Conservation (phyloP, 2,329 filamentous ascomycete genomes). For the Trichoderma citrinoviride region DNA sequence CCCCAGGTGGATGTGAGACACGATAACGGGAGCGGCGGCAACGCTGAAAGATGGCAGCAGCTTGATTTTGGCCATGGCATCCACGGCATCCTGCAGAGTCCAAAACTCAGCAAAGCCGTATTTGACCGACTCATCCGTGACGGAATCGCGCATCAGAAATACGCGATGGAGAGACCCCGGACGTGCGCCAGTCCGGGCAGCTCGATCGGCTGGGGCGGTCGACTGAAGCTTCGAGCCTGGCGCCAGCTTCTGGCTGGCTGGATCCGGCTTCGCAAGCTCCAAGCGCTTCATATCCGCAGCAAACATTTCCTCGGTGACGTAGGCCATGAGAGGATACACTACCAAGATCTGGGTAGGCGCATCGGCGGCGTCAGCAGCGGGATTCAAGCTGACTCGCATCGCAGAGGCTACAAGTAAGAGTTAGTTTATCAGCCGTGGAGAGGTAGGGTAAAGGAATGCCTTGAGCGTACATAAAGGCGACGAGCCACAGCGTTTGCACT, state of each 20-base stretch:
- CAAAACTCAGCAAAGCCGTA: slow-evolving; percentile 85
- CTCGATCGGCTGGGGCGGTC: slow-evolving; percentile 54
- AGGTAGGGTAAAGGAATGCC: slow-evolving; percentile 38
- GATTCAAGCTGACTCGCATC: slow-evolving; percentile 43
- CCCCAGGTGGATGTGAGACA: slow-evolving; percentile 78
- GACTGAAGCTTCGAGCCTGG: slow-evolving; percentile 55
- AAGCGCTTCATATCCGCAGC: slow-evolving; percentile 72
- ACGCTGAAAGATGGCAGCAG: slow-evolving; percentile 75
- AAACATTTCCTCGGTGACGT: slow-evolving; percentile 69
- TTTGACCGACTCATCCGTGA: slow-evolving; percentile 69
- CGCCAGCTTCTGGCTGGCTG: slow-evolving; percentile 44
- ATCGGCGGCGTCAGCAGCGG: slow-evolving; percentile 50
- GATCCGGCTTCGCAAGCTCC: slow-evolving; percentile 59
- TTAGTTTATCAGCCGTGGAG: slow-evolving; percentile 24
- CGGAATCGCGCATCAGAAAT: slow-evolving; percentile 71
- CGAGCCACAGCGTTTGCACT: slow-evolving; percentile 41
- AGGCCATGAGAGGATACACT: slow-evolving; percentile 66
- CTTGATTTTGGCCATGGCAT: slow-evolving; percentile 68
- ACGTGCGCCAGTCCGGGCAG: slow-evolving; percentile 64
- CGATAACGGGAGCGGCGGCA: slow-evolving; percentile 65
- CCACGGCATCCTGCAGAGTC: slow-evolving; percentile 70
- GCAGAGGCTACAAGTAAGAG: slow-evolving; percentile 26
- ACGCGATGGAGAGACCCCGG: slow-evolving; percentile 74
- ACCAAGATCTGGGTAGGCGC: slow-evolving; percentile 73
- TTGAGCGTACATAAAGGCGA: slow-evolving; percentile 32